These are phyloP conservation scores for Trichoderma atrobrunneum DNA, from an alignment of 2,329 filamentous ascomycete species.

Conservation along the genomic window DNA sequence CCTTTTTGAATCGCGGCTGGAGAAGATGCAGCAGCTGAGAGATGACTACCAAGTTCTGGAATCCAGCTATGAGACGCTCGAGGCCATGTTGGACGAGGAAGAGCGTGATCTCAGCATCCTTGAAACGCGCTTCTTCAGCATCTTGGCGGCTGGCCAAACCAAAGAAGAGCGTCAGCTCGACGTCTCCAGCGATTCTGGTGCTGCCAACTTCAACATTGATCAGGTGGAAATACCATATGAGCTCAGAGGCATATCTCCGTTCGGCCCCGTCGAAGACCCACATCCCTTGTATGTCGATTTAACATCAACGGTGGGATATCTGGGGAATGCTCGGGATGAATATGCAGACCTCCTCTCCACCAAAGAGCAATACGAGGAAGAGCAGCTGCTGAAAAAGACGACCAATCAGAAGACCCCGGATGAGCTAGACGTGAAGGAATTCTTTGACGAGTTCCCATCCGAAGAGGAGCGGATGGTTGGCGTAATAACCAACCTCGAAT, in stretches of 20 bases:
- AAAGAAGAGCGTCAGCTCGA: conserved; percentile 17
- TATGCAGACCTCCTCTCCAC: conserved; percentile 42
- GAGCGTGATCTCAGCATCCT: conserved; percentile 36
- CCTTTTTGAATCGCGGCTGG: conserved; percentile 31
- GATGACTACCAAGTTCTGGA: conserved; percentile 39
- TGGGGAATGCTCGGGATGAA: conserved; percentile 49
- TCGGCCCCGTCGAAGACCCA: conserved; percentile 38
- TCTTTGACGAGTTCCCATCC: conserved; percentile 42
- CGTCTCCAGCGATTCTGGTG: conserved; percentile 12
- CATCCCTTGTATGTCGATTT: conserved; percentile 49
- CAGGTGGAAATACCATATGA: conserved; percentile 31
- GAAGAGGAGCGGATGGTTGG: conserved; percentile 35
- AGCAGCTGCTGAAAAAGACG: conserved; percentile 34
- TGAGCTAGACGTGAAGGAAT: conserved; percentile 43
- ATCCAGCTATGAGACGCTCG: conserved; percentile 37
- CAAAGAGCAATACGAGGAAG: conserved; percentile 38
- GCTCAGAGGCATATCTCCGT: conserved; percentile 36
- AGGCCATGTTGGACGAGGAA: conserved; percentile 35
- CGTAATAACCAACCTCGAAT: conserved; percentile 35
- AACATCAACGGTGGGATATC: conserved; percentile 42
- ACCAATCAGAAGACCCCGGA: conserved; percentile 31
- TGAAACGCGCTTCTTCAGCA: conserved; percentile 40
- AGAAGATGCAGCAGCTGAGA: conserved; percentile 38
- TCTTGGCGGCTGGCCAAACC: conserved; percentile 33
- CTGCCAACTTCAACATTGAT: neutral